These are phyloP conservation scores for Verbascum thapsus DNA, from an alignment of 257 asterid species.

Conservation along the genomic window DNA sequence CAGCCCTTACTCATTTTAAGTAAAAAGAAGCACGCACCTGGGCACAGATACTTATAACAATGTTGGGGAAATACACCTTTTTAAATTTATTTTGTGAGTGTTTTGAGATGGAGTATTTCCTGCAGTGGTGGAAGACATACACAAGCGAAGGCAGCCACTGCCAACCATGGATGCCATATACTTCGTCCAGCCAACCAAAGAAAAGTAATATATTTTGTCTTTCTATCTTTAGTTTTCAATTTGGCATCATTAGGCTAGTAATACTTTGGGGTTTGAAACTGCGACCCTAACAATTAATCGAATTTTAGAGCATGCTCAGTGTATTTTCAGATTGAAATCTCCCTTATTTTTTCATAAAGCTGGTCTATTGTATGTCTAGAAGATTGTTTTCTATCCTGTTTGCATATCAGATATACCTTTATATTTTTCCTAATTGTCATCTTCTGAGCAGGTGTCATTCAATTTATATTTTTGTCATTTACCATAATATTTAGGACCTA, in stretches of 20 bases:
- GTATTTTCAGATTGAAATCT: background rate
- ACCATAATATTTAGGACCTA: background rate
- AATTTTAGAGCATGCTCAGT: background rate
- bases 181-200: constrained; percentile 73
- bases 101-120: constrained; percentile 25
- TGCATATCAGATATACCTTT: too few species aligned
- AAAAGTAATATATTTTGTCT: constrained; percentile 44
- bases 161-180: constrained; percentile 74
- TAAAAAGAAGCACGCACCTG: background rate
- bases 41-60: background rate
- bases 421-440: too few species aligned
- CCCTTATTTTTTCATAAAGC: background rate
- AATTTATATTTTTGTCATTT: too few species aligned
- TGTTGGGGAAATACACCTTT: background rate
- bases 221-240: background rate
- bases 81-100: background rate
- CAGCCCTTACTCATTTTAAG: background rate
- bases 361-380: background rate
- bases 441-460: too few species aligned
- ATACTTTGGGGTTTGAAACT: background rate
- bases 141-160: constrained; percentile 65
- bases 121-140: constrained; percentile 78
- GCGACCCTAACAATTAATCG: background rate
- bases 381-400: too few species aligned
- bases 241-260: constrained; percentile 2